Conservation (phyloP, 768 basidiomycete species). For the Boletus eberwhitei region DNA sequence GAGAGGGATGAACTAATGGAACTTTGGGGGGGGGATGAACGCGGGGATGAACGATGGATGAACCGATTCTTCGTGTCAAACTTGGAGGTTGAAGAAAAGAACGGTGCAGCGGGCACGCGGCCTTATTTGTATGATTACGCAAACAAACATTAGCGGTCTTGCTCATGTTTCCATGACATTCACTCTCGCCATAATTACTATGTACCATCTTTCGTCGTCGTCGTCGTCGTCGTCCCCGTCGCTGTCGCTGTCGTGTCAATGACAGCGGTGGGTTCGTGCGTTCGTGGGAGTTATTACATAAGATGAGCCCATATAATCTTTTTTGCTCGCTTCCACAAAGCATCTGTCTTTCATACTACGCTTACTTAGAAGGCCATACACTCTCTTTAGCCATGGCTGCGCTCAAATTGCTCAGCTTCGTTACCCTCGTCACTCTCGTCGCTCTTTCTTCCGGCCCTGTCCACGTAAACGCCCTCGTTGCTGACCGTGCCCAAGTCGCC, state of each 20-base stretch:
- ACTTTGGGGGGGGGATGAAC: conserved; percentile 43
- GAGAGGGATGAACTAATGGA: conserved; percentile 54
- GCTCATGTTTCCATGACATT: conserved; percentile 45
- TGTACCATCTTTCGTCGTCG: background rate
- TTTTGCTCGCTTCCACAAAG: background rate
- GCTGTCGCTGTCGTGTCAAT: background rate
- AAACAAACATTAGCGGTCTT: conserved; percentile 23
- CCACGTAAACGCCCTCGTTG: conserved; percentile 52
- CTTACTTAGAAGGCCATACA: conserved; percentile 2
- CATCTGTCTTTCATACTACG: background rate
- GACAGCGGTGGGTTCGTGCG: background rate
- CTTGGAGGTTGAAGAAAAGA: conserved; percentile 74
- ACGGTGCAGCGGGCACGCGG: conserved; percentile 22
- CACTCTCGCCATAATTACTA: too few species aligned
- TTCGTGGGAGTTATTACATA: conserved; percentile 29
- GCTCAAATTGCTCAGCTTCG: conserved; percentile 50
- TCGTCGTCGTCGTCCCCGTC: background rate
- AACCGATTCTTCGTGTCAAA: conserved; percentile 84
- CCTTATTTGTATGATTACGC: conserved; percentile 39
- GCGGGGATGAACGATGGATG: conserved; percentile 60
- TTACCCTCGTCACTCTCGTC: conserved; percentile 59
- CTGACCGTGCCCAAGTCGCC: conserved; percentile 37
- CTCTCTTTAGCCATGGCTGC: conserved; percentile 39
- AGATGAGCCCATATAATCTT: background rate
- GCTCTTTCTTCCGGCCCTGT: conserved; percentile 45